Base-by-base conservation (phyloP, 78 protist species). In the Guillardia theta region DNA sequence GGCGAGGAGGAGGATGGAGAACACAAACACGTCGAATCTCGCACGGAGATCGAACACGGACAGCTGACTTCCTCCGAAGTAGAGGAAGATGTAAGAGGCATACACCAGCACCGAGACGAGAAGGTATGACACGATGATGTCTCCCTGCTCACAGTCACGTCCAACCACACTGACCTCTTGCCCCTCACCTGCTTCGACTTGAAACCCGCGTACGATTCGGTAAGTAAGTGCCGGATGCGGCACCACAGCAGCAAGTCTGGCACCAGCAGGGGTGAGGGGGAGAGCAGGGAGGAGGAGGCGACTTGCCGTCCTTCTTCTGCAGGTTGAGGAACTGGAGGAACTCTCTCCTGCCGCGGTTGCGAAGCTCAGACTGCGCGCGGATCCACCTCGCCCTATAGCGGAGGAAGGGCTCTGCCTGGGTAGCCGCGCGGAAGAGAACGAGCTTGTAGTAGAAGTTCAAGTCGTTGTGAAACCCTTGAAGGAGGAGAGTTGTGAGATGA, bases 351-450 rank as follows among this genome's bases (percentile, higher is more conserved):
- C 83, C 83, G 39, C 27, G 70, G 6, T 58, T 15, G 78, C 33
- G 41, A 12, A 70, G 10, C 1, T 4, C 1, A 24, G 83, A 0
- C 1, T 36, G 83, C 27, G 83, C 4, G 41, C 41, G 83, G n/a
- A 24, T 1, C 83, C 83, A 70, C 46, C 83, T 36, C 41, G 83
- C 83, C 4, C 83, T 1, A 24, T 22, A 70, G n/a, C 83, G 83
- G 10, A 70, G 83, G 83, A 70, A 70, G 27, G 70, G 70, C 70
- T 58, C 70, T 8, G 70, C 70, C 83, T 70, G 83, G 41, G 83
- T 70, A 22, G 22, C 22, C 4, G 83, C 83, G 6, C 83, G 6
- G 41, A 70, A 70, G 6, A 70, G 83, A 43, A 12, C 36, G 10
- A 70, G 83, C 36, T 24, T 12, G 83, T 33, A 22, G 6, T 70